Percentiles rank a stretch among this genome's conserved stretches.
These are phyloP conservation scores for Thielaviopsis cerberus DNA, from an alignment of 2,329 filamentous ascomycete genomes.

Conservation along the genomic window DNA sequence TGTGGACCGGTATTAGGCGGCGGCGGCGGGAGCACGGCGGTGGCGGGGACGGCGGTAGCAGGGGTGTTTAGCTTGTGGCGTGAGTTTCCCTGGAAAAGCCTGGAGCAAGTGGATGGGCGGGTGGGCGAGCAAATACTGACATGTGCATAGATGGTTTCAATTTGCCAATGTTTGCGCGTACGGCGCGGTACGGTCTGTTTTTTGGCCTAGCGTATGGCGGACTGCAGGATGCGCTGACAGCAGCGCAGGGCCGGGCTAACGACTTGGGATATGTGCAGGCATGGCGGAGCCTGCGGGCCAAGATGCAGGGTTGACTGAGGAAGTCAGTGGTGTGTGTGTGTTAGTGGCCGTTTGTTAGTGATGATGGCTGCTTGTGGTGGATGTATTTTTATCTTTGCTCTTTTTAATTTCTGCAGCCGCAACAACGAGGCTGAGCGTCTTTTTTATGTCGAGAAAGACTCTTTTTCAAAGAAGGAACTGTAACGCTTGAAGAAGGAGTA, in stretches of 20 bases:
- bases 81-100: slow-evolving; percentile 25
- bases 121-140: too few species aligned
- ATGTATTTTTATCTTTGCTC: neutral
- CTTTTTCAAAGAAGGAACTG: too few species aligned
- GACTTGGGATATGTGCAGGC: slow-evolving; percentile 48
- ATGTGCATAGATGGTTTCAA: slow-evolving; percentile 51
- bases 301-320: neutral
- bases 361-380: neutral
- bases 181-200: slow-evolving; percentile 60
- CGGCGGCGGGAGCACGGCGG: slow-evolving; percentile 57
- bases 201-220: slow-evolving; percentile 67
- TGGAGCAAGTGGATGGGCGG: neutral
- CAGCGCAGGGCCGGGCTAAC: slow-evolving; percentile 46
- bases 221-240: slow-evolving; percentile 55
- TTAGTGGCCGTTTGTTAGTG: neutral
- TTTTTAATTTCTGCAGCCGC: neutral
- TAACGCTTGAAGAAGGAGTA: too few species aligned
- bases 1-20: slow-evolving; percentile 54
- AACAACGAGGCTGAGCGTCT: neutral
- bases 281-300: neutral
- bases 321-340: too few species aligned
- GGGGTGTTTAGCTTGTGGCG: slow-evolving; percentile 76
- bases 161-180: slow-evolving; percentile 54
- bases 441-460: too few species aligned
- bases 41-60: slow-evolving; percentile 68